Base-by-base conservation (phyloP, 768 basidiomycete species). In the Podaxis sp. region DNA sequence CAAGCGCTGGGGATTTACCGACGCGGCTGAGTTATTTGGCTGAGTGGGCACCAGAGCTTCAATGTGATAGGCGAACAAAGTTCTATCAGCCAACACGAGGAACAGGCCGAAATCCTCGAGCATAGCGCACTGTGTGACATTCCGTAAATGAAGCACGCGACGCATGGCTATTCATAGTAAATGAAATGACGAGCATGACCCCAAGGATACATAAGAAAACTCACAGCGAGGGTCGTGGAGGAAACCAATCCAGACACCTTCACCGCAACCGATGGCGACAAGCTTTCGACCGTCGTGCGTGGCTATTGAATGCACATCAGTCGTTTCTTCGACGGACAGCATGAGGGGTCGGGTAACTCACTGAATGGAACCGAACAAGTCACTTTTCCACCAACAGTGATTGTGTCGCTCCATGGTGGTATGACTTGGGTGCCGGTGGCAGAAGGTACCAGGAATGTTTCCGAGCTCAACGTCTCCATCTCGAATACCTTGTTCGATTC, bases 191-290 rank as follows among this genome's bases (percentile, higher is more conserved):
- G 61, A 24, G 0, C 29, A 52, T 13, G 13, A 47, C 17, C 12
- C 17, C 12, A 38, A 51, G 22, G n/a, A n/a, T 47, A 25, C 33
- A 56, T n/a, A 60, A 25, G 27, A 19, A 49, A 55, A 58, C 87
- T 64, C 73, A 94, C 93, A 95, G 71, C 83, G 79, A 2, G 95
- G 89, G 73, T 96, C 91, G 65, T 93, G 91, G 43, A 93, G 85
- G 76, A 95, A 91, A 0, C 96, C 96, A 69, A 98, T 97, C 93
- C 95, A 99, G 4, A 98, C 94, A 37, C 97, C 97, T 70, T 97
- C 94, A 0, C 91, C 89, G 73, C 95, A 97, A 7, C 96, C 97
- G 67, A 98, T 88, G 0, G 96, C 94, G 43, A 98, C 91, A 13
- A 99, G 81, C 12, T 86, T 86, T 25, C 94, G 86, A 4, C 90